phyloP scores from a whole-genome alignment of 2,329 filamentous ascomycete species.

The Fusarium papillatum region DNA sequence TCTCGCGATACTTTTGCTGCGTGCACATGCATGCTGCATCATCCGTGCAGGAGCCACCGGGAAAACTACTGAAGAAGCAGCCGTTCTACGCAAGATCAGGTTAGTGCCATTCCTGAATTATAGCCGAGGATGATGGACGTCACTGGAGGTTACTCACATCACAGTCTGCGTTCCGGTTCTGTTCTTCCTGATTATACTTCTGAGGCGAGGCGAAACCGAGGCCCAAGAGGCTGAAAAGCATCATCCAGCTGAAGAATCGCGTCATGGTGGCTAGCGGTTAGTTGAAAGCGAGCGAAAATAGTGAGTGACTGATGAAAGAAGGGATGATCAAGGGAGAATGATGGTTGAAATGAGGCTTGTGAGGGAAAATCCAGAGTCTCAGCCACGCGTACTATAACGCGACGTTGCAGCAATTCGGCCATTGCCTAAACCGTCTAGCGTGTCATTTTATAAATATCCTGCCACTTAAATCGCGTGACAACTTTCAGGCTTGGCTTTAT shows the following conservation, averaged over 20 bases:
- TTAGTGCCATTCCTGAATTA: no score
- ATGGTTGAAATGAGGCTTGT: background rate
- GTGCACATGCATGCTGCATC: slow-evolving; percentile 26
- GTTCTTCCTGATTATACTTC: background rate
- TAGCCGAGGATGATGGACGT: no score
- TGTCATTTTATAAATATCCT: background rate
- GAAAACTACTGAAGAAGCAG: background rate
- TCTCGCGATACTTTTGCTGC: slow-evolving; percentile 20
- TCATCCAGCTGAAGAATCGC: background rate
- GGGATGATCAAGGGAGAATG: background rate
- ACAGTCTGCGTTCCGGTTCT: background rate
- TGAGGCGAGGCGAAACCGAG: background rate
- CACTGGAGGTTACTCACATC: background rate
- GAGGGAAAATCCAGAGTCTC: background rate
- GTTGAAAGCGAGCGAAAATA: background rate
- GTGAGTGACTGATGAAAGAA: background rate
- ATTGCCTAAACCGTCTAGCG: background rate
- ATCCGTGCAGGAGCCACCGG: background rate
- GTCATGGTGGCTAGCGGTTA: background rate
- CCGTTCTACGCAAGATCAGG: background rate
- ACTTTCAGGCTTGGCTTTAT: background rate
- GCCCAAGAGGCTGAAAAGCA: background rate
- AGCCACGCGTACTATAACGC: background rate
- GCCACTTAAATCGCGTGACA: background rate
- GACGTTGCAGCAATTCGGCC: background rate